Conservation (phyloP, 2,329 filamentous ascomycete genomes). For the Orbilia oligospora region DNA sequence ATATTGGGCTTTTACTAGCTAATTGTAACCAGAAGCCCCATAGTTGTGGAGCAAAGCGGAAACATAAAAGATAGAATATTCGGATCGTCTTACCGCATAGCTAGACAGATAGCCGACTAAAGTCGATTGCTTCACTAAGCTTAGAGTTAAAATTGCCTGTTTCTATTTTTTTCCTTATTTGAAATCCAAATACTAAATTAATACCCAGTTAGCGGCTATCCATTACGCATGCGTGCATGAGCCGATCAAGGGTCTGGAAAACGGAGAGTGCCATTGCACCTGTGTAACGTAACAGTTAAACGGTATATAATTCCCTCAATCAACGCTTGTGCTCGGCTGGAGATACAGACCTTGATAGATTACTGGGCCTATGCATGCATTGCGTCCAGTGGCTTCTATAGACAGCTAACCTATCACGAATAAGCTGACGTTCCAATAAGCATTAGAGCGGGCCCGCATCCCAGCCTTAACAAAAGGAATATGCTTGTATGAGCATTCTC, state of each 20-base stretch:
- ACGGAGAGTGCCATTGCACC: constrained; percentile 13
- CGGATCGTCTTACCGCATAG: not conserved
- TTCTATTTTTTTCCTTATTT: constrained; percentile 3
- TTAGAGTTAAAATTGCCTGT: not conserved
- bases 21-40: not conserved
- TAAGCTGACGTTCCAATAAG: constrained; percentile 29
- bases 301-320: constrained; percentile 30
- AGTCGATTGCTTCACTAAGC: not conserved
- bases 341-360: constrained; percentile 18
- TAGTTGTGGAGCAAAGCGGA: not conserved
- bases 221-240: not conserved
- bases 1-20: not conserved
- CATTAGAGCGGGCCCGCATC: not conserved
- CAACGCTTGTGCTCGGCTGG: constrained; percentile 6
- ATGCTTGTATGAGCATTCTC: not conserved
- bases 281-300: constrained; percentile 18
- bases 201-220: not conserved
- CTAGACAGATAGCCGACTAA: not conserved
- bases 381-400: not conserved
- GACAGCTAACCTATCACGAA: not conserved
- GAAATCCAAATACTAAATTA: not conserved
- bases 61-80: constrained; percentile 1
- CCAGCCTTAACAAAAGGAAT: constrained; percentile 27
- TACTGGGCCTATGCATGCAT: constrained; percentile 3
- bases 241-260: not conserved